phyloP scores from a whole-genome alignment of 2,329 filamentous ascomycete species.

The Blastomyces parvus region DNA sequence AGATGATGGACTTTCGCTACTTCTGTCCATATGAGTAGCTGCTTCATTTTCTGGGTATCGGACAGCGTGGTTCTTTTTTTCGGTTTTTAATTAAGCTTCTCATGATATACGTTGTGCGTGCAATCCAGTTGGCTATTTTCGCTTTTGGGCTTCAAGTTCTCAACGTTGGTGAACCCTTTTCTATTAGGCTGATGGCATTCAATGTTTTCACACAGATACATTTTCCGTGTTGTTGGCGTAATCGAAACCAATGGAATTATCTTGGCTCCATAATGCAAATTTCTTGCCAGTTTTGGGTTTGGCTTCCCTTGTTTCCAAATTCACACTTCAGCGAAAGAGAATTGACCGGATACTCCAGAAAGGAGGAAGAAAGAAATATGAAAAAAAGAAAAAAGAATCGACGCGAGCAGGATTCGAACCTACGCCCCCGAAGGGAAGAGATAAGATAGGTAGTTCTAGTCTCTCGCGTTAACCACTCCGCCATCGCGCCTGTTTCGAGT shows the following conservation, averaged over 20 bases:
- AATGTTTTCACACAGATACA: background rate
- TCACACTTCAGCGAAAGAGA: too few relatives aligned
- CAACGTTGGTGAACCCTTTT: background rate
- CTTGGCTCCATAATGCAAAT: background rate
- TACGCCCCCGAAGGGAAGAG: conserved; percentile 8
- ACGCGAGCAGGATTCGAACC: conserved; percentile 9
- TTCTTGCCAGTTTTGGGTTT: too few relatives aligned
- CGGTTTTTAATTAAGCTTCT: background rate
- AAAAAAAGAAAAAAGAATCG: background rate
- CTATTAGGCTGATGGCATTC: background rate
- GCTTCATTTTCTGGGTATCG: background rate
- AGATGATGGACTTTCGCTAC: background rate
- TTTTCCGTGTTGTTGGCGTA: background rate
- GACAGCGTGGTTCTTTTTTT: background rate
- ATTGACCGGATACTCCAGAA: background rate
- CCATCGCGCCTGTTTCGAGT: conserved; percentile 1
- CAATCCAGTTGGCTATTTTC: background rate
- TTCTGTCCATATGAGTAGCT: background rate
- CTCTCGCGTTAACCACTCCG: conserved; percentile 9
- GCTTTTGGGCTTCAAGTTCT: background rate
- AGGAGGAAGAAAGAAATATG: background rate
- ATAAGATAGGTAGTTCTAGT: conserved; percentile 2
- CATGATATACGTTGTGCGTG: background rate
- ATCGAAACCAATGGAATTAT: background rate
- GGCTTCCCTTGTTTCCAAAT: too few relatives aligned